These are phyloP conservation scores for Thoreauomyces humboldtii DNA, from an alignment of 192 early-diverging fungal species.

Conservation along the genomic window DNA sequence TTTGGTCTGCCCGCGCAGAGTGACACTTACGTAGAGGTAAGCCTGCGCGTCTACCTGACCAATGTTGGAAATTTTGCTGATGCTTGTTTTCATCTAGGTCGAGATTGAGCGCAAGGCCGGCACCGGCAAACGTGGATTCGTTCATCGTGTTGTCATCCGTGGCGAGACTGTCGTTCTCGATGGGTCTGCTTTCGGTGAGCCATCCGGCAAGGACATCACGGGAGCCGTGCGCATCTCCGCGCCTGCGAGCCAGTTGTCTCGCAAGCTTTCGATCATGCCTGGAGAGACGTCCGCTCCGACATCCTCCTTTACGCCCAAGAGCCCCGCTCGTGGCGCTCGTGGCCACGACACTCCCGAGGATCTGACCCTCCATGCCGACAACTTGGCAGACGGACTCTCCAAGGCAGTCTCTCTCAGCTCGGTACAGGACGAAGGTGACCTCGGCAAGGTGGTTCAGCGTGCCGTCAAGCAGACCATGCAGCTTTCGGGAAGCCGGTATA, in stretches of 20 bases:
- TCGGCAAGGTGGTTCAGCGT: slow-evolving; percentile 16
- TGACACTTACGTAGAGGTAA: slow-evolving; percentile 86
- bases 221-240: slow-evolving; percentile 43
- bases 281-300: not conserved
- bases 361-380: too few relatives aligned
- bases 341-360: not conserved
- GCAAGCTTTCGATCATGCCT: slow-evolving; percentile 16
- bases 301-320: not conserved
- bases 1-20: slow-evolving; percentile 89
- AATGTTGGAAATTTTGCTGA: not conserved
- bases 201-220: slow-evolving; percentile 52
- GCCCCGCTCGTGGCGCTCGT: not conserved
- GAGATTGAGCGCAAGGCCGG: slow-evolving; percentile 73
- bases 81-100: slow-evolving; percentile 35
- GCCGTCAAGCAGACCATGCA: slow-evolving; percentile 31
- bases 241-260: slow-evolving; percentile 23
- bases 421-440: not conserved
- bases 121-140: slow-evolving; percentile 59
- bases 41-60: not conserved
- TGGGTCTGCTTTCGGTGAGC: slow-evolving; percentile 58
- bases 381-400: too few relatives aligned
- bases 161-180: slow-evolving; percentile 87
- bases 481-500: slow-evolving; percentile 36
- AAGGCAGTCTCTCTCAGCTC: too few relatives aligned
- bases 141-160: slow-evolving; percentile 87